Evolutionary conservation across 306 rosid genomes (phyloP).

Genomic region (Castanospermum australe): DNA sequence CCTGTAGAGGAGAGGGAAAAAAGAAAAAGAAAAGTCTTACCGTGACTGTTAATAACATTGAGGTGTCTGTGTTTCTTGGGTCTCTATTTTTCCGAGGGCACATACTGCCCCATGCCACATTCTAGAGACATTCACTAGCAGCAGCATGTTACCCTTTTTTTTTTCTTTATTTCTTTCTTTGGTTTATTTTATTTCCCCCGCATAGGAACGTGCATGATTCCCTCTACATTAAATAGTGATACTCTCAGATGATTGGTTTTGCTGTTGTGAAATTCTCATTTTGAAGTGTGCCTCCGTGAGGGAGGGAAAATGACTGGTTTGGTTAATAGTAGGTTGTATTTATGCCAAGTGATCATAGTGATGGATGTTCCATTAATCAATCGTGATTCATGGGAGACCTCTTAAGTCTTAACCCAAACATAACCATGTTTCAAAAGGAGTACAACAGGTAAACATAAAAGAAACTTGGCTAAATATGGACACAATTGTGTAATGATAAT

Average conservation of each 20-base stretch:
- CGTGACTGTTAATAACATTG: neutral
- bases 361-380: neutral
- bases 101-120: constrained; percentile 14
- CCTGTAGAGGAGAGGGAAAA: neutral
- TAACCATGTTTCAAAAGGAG: neutral
- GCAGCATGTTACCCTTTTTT: neutral
- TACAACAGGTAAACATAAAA: neutral
- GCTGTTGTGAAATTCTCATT: neutral
- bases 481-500: constrained; percentile 9
- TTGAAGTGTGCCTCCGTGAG: constrained; percentile 4
- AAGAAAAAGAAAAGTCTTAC: neutral
- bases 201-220: constrained; percentile 31
- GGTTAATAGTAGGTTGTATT: constrained; percentile 18
- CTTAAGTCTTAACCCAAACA: neutral
- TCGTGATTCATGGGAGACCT: neutral
- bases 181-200: neutral
- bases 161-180: constrained; percentile 15
- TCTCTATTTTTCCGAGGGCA: constrained; percentile 7
- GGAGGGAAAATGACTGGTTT: neutral
- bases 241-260: neutral
- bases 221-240: constrained; percentile 11
- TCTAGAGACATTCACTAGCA: constrained; percentile 26
- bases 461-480: constrained; percentile 14
- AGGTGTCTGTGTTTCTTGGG: neutral
- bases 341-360: neutral